Percentiles rank a stretch among this genome's conserved stretches.
These are phyloP conservation scores for Typha latifolia DNA, from an alignment of 176 grass and related monocot genomes.

Conservation along the genomic window DNA sequence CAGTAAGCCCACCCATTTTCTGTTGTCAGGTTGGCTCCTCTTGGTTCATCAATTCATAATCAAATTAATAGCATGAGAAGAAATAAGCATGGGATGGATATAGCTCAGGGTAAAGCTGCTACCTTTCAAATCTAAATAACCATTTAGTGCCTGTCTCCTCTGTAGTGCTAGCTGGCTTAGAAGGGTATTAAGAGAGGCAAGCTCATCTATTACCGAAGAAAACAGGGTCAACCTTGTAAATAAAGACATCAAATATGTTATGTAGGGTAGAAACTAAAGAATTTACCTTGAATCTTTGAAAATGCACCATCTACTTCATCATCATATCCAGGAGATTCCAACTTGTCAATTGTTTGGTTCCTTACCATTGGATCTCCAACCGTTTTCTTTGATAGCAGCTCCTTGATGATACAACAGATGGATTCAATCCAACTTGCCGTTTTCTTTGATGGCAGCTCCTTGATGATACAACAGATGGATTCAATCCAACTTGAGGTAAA, in stretches of 20 bases:
- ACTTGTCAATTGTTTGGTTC: conserved; percentile 21
- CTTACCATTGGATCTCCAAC: conserved; percentile 11
- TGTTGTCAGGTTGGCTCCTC: background rate
- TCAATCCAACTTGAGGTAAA: conserved; percentile 56
- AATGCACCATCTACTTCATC: conserved; percentile 34
- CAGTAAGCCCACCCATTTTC: conserved; percentile 3
- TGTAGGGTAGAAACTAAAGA: conserved; percentile 7
- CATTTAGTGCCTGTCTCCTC: conserved; percentile 66
- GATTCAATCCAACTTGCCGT: conserved; percentile 63
- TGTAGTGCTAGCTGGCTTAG: conserved; percentile 52
- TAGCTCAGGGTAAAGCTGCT: conserved; percentile 19
- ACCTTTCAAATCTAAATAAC: conserved; percentile 98
- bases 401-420: conserved; percentile 69
- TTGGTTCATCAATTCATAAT: background rate
- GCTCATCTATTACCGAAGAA: conserved; percentile 46
- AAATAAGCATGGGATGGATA: background rate
- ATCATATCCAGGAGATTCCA: conserved; percentile 21
- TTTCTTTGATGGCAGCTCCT: too few relatives aligned
- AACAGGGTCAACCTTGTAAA: conserved; percentile 14
- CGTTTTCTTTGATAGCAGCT: conserved; percentile 41
- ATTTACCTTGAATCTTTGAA: conserved; percentile 66
- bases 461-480: conserved; percentile 70
- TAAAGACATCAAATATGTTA: conserved; percentile 4
- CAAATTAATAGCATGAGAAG: background rate
- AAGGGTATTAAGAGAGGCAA: conserved; percentile 40